phyloP scores from a whole-genome alignment of 2,329 filamentous ascomycete genomes.

The Pseudogymnoascus sp. region DNA sequence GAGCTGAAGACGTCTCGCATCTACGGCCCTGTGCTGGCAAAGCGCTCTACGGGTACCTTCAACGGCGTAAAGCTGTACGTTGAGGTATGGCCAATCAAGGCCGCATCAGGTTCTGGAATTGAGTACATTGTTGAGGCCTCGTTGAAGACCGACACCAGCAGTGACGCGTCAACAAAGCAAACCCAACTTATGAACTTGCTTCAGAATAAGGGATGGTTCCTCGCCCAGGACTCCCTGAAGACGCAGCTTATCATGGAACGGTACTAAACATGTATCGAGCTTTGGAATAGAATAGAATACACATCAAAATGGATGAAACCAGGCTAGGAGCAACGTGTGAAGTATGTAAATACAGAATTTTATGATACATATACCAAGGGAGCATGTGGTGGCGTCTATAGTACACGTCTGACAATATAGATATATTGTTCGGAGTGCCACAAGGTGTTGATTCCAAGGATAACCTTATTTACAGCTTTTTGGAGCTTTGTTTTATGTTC shows the following conservation, averaged over 20 bases:
- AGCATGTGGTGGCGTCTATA: not conserved
- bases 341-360: not conserved
- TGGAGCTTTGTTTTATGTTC: not conserved
- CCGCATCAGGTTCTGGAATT: constrained; percentile 19
- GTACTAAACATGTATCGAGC: constrained; percentile 14
- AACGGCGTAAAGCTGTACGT: constrained; percentile 26
- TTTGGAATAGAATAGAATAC: not conserved
- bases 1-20: constrained; percentile 23
- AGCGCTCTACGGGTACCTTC: constrained; percentile 27
- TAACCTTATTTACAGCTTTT: not conserved
- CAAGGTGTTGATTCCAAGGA: not conserved
- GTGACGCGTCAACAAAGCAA: constrained; percentile 17
- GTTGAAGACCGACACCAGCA: constrained; percentile 22
- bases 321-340: not conserved
- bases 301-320: not conserved
- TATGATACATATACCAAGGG: not conserved
- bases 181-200: constrained; percentile 18
- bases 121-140: constrained; percentile 28
- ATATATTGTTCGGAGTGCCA: not conserved
- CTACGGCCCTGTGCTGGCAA: constrained; percentile 28
- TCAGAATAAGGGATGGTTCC: constrained; percentile 25
- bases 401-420: not conserved
- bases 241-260: constrained; percentile 25
- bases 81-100: constrained; percentile 29
- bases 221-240: constrained; percentile 23